Conservation (phyloP, 331 rosid genomes). For the Spiraea crenata region DNA sequence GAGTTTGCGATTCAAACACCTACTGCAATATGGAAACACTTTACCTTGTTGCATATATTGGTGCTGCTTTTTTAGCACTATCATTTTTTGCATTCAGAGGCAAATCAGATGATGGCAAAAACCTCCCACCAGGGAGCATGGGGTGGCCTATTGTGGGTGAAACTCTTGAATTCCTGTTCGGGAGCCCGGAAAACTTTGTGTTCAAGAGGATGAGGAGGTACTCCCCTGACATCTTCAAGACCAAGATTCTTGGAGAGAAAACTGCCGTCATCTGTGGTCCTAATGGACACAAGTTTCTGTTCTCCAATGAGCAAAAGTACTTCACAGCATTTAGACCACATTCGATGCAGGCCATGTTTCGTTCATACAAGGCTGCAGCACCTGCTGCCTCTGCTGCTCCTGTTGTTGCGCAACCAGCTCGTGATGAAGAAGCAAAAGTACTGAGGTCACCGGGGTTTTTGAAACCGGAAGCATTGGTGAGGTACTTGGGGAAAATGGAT, state of each 20-base stretch:
- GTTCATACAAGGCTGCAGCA: constrained; percentile 1
- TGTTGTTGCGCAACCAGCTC: neutral
- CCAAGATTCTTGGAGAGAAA: constrained; percentile 31
- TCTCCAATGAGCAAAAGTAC: constrained; percentile 28
- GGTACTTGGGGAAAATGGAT: constrained; percentile 31
- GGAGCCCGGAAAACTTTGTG: constrained; percentile 21
- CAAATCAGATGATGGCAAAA: constrained; percentile 5
- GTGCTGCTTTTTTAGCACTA: constrained; percentile 10
- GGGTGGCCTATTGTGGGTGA: constrained; percentile 34
- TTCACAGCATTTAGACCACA: constrained; percentile 26
- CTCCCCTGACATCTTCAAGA: constrained; percentile 32
- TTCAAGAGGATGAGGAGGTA: constrained; percentile 25
- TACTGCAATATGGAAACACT: constrained; percentile 19
- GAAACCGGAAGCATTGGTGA: constrained; percentile 25
- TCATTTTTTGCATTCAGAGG: constrained; percentile 4
- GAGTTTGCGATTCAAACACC: neutral
- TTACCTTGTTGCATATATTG: constrained; percentile 1
- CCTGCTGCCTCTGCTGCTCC: neutral
- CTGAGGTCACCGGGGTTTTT: constrained; percentile 18
- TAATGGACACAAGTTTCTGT: constrained; percentile 27
- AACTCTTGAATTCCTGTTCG: constrained; percentile 22
- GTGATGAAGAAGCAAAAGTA: constrained; percentile 10
- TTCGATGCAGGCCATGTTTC: constrained; percentile 23
- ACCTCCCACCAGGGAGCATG: constrained; percentile 31
- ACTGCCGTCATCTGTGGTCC: constrained; percentile 32